phyloP scores from a whole-genome alignment of 495 filamentous ascomycete species.

The Neurospora pannonica region DNA sequence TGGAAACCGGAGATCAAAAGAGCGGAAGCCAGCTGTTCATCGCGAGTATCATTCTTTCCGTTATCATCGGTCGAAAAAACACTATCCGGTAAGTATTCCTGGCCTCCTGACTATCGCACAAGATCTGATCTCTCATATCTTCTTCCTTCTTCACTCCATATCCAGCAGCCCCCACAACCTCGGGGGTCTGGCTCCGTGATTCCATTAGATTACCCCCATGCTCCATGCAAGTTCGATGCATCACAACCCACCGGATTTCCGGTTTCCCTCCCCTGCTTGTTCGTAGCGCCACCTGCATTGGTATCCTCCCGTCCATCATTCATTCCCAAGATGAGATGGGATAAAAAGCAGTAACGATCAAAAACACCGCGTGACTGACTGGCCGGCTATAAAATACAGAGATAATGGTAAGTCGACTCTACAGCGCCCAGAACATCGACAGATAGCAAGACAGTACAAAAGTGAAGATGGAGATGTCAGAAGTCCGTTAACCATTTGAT shows the following conservation, averaged over 20 bases:
- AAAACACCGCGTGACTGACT: neutral
- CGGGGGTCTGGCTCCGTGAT: neutral
- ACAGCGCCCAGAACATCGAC: neutral
- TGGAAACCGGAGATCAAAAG: neutral
- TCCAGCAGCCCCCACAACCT: neutral
- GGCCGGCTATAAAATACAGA: neutral
- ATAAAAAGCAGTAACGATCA: neutral
- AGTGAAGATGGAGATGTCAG: neutral
- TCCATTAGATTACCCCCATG: neutral
- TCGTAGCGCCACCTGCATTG: neutral
- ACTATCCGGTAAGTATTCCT: neutral
- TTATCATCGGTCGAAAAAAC: neutral
- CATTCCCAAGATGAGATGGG: neutral
- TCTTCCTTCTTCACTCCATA: neutral
- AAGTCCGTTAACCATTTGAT: neutral
- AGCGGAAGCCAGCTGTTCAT: neutral
- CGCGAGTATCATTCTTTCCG: neutral
- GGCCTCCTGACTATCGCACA: neutral
- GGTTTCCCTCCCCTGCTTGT: neutral
- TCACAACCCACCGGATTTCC: neutral
- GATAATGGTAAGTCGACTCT: neutral
- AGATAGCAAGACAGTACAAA: neutral
- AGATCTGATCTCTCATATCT: neutral
- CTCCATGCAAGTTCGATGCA: neutral
- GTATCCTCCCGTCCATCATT: neutral